Evolutionary conservation across 306 rosid genomes (phyloP).

Genomic region (Quercus gilva): DNA sequence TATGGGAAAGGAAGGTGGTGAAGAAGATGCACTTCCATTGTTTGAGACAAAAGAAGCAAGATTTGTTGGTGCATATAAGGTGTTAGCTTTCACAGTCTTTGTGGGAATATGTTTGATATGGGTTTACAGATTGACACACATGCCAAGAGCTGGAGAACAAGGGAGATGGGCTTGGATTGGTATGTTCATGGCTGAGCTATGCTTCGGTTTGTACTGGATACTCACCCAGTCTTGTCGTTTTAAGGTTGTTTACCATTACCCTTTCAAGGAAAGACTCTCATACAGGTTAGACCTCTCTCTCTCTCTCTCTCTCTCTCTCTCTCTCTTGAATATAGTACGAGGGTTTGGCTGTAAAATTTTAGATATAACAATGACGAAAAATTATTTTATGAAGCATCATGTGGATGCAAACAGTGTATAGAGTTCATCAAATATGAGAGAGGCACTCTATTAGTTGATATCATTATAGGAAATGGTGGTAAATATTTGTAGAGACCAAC

Average conservation of each 20-base stretch:
- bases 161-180: conserved; percentile 43
- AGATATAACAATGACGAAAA: too few relatives aligned
- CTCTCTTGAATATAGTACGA: background rate
- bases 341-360: too few relatives aligned
- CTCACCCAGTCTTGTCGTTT: conserved; percentile 59
- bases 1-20: conserved; percentile 5
- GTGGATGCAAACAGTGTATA: too few relatives aligned
- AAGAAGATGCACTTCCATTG: background rate
- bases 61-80: conserved; percentile 20
- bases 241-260: conserved; percentile 22
- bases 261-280: conserved; percentile 42
- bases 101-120: conserved; percentile 37
- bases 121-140: conserved; percentile 41
- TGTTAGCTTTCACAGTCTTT: conserved; percentile 40
- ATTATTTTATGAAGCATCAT: too few relatives aligned
- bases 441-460: too few relatives aligned
- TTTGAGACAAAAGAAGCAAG: conserved; percentile 43
- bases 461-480: too few relatives aligned
- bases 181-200: conserved; percentile 29
- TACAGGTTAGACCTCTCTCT: conserved; percentile 30
- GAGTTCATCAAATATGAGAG: too few relatives aligned
- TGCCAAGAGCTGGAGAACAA: background rate
- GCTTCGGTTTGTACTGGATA: conserved; percentile 62
- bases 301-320: background rate
- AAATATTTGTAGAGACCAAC: too few relatives aligned